phyloP scores from a whole-genome alignment of 805 yeast genomes.

The Nakazawaea sp. region DNA sequence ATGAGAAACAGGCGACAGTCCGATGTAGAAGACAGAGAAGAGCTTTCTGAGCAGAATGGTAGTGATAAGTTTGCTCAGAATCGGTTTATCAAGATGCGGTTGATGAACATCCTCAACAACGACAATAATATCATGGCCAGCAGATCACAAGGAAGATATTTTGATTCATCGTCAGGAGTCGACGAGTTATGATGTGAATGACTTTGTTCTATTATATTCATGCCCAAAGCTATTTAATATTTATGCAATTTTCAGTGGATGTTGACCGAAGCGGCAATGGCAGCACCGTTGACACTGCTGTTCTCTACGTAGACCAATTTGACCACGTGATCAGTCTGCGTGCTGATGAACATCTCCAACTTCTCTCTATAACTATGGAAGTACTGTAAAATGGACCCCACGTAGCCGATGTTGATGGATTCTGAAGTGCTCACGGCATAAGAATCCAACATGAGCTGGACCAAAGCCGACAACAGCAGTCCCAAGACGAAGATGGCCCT shows the following conservation, averaged over 20 bases:
- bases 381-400: conserved; percentile 44
- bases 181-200: neutral
- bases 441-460: conserved; percentile 21
- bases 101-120: conserved; percentile 3
- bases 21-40: too few relatives aligned
- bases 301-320: conserved; percentile 33
- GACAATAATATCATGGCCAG: neutral
- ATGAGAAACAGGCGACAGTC: conserved; percentile 7
- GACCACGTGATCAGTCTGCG: conserved; percentile 19
- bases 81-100: conserved; percentile 4
- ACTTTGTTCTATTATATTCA: neutral
- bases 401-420: conserved; percentile 34
- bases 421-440: conserved; percentile 5
- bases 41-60: too few relatives aligned
- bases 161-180: neutral
- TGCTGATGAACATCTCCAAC: conserved; percentile 19
- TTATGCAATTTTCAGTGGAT: too few relatives aligned
- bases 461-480: conserved; percentile 30
- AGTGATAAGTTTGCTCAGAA: neutral
- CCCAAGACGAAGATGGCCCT: conserved; percentile 41
- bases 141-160: neutral
- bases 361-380: conserved; percentile 31
- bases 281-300: conserved; percentile 47
- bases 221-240: too few relatives aligned
- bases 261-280: conserved; percentile 35